Percentiles rank a stretch among this genome's conserved stretches.
phyloP scores from a whole-genome alignment of 2,329 filamentous ascomycete species.

The Penicillium freii region DNA sequence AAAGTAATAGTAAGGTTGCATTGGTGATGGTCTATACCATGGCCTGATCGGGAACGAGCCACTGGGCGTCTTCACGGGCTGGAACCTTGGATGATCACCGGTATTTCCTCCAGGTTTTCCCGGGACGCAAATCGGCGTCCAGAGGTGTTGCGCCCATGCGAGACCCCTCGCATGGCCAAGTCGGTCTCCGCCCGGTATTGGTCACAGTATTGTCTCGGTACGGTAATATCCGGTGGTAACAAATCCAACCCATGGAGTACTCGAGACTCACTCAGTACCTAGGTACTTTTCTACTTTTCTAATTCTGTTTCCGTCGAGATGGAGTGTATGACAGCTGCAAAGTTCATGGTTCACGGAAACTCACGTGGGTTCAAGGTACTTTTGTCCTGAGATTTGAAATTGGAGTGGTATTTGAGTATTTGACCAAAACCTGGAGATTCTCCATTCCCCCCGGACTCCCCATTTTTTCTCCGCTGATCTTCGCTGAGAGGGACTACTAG shows the following conservation, averaged over 20 bases:
- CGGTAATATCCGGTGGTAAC: not conserved
- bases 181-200: not conserved
- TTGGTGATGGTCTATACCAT: conserved; percentile 1
- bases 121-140: not conserved
- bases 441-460: conserved; percentile 6
- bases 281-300: not conserved
- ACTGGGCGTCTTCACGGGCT: not conserved
- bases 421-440: conserved; percentile 8
- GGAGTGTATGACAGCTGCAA: not conserved
- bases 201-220: not conserved
- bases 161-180: not conserved
- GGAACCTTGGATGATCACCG: not conserved
- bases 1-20: not conserved
- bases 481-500: not conserved
- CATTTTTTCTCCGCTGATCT: not conserved
- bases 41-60: conserved; percentile 1
- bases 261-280: not conserved
- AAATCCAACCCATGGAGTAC: not conserved
- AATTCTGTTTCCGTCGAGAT: not conserved
- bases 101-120: not conserved
- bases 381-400: not conserved
- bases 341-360: no score
- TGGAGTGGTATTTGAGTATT: not conserved
- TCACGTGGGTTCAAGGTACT: conserved; percentile 1
- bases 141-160: not conserved